Base-by-base conservation (phyloP, 208 protist species). In the Borovskyia barvae region DNA sequence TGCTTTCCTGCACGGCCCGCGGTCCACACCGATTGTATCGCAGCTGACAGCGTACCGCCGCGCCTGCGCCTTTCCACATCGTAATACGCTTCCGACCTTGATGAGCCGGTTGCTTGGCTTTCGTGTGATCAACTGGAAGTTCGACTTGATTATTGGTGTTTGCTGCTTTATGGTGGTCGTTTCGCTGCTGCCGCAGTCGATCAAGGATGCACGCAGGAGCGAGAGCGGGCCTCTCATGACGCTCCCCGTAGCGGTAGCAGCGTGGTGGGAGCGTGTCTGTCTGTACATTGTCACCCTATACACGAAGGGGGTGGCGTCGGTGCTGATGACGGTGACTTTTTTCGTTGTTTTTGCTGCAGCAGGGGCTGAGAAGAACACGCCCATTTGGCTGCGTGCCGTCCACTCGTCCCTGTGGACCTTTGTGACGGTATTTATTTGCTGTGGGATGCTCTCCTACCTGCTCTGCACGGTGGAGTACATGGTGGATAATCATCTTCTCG, bases 71-170 rank as follows among this genome's bases (percentile, higher is more conserved):
- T 91, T 90, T 40, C 87, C 87, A 11, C 35, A 41, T 0, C 41
- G 55, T 20, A 85, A 87, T 62, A 83, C 78, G 20, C 65, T 78
- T 26, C 50, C 75, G 48, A 58, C 66, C 5, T 65, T 91, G 39
- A 50, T 75, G 6, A 76, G 77, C 28, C 72, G 84, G n/a, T 67
- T 87, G 22, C 66, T 77, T 8, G 80, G 82, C 3, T 91, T 94
- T 33, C 78, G 87, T 22, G 46, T 91, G 5, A 68, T 94, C 32
- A 91, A 94, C 66, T 94, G 87, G 82, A 81, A 91, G 73, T 94
- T 94, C 37, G 87, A 91, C 67, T 39, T 94, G 50, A 76, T 94
- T 49, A 73, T 77, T 20, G 86, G 80, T 2, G 57, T 72, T 24
- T 68, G 67, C 43, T 87, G 79, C 71, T 89, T 91, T 53, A 36